These are phyloP conservation scores for Neonectria hederae DNA, from an alignment of 2,329 filamentous ascomycete genomes.

Conservation along the genomic window DNA sequence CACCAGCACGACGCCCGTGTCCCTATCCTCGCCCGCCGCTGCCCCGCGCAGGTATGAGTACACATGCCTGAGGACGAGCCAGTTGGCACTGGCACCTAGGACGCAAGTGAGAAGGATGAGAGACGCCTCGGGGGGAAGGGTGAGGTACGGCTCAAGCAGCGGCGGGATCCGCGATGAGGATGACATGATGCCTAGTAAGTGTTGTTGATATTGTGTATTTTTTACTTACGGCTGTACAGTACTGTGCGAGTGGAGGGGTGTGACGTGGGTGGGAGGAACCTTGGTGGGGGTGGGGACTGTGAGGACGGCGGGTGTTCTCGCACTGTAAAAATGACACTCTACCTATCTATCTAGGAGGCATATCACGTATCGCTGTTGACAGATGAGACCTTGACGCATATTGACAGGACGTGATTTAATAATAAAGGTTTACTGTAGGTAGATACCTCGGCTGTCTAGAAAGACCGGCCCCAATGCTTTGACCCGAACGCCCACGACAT, in stretches of 20 bases:
- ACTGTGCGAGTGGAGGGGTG: slow-evolving; percentile 29
- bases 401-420: background rate
- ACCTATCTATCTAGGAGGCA: background rate
- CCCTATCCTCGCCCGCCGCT: slow-evolving; percentile 36
- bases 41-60: slow-evolving; percentile 54
- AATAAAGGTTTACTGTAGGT: background rate
- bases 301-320: background rate
- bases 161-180: slow-evolving; percentile 65
- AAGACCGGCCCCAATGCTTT: background rate
- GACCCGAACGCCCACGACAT: background rate
- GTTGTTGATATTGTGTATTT: slow-evolving; percentile 27
- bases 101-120: slow-evolving; percentile 75
- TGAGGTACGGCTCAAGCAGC: slow-evolving; percentile 71
- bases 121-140: slow-evolving; percentile 65
- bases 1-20: slow-evolving; percentile 73
- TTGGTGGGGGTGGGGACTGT: slow-evolving; percentile 33
- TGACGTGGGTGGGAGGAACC: slow-evolving; percentile 18
- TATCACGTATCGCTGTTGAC: background rate
- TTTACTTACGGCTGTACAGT: slow-evolving; percentile 33
- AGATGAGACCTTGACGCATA: background rate
- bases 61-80: slow-evolving; percentile 69
- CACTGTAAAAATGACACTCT: slow-evolving; percentile 7
- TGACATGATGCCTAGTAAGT: slow-evolving; percentile 24
- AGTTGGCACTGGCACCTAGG: slow-evolving; percentile 70
- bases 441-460: background rate